Base-by-base conservation (phyloP, 208 protist genomes). In the Trypanosomatidae sp. region DNA sequence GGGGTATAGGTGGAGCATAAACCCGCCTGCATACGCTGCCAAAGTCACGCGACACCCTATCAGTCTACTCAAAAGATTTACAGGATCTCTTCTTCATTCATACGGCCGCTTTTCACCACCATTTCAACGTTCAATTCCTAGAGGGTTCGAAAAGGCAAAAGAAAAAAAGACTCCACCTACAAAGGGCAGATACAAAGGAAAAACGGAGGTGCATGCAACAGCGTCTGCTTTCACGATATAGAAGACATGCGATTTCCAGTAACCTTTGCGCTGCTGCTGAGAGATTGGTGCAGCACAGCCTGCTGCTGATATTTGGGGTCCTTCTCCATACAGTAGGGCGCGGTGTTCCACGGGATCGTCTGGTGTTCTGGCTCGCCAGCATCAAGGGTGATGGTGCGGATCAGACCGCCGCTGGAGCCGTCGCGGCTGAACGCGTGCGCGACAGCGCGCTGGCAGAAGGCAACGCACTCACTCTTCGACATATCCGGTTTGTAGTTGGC, bases 351-450 rank as follows among this genome's bases (percentile, higher is more conserved):
- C 46, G 92, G 90, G 41, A 94, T 77, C 19, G 92, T 97, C 73
- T 85, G 86, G 82, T 97, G 84, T 73, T 95, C 88, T 5, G 90
- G 87, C 70, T 90, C 90, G 53, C 83, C 81, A 5, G 81, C 79
- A 66, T 92, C 89, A 62, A 99, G 93, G 17, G 87, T 78, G 73
- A 97, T 98, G 17, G 94, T 95, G 49, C 99, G 90, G 69, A 99
- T 98, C 50, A 99, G 85, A 60, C 99, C 99, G 73, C 99, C 99
- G 76, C 97, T 99, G 46, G 97, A 99, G 53, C 98, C 98, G 80
- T 99, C 99, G 67, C 99, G 92, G 55, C 91, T 95, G 94, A 99
- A 99, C 30, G 99, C 99, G 49, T 99, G 94, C 15, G 98, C 93
- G 28, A 99, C 91, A 1, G 98, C 97, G n/a, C 73, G 73, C 78